Evolutionary conservation across 805 yeast genomes (phyloP).

Genomic region (Ogataea polymorpha): DNA sequence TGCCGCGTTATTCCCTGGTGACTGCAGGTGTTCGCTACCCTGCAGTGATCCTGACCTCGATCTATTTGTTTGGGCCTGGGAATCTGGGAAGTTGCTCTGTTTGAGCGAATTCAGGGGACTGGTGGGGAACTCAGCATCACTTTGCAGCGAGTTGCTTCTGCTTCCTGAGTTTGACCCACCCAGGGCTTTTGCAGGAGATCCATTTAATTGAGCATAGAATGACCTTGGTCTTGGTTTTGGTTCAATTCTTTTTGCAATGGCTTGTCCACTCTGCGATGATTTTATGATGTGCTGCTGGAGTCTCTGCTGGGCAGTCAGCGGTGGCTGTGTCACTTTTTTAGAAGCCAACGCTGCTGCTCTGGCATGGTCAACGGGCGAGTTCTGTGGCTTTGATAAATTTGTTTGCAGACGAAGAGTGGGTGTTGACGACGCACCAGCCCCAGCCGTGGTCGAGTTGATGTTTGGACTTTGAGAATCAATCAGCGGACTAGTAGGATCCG

Average conservation of each 20-base stretch:
- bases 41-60: slow-evolving; percentile 30
- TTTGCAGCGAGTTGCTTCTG: slow-evolving; percentile 24
- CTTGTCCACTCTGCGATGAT: slow-evolving; percentile 31
- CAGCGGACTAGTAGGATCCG: slow-evolving; percentile 7
- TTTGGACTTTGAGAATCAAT: slow-evolving; percentile 15
- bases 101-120: slow-evolving; percentile 33
- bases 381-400: neutral
- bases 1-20: slow-evolving; percentile 6
- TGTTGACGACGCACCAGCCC: slow-evolving; percentile 27
- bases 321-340: slow-evolving; percentile 15
- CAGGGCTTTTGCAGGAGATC: neutral
- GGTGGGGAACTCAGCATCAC: slow-evolving; percentile 22
- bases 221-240: slow-evolving; percentile 25
- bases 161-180: slow-evolving; percentile 4
- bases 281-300: slow-evolving; percentile 34
- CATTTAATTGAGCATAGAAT: slow-evolving; percentile 6
- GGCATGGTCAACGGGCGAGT: slow-evolving; percentile 14
- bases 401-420: slow-evolving; percentile 6
- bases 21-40: slow-evolving; percentile 5
- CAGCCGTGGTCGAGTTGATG: slow-evolving; percentile 21
- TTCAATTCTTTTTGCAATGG: slow-evolving; percentile 28
- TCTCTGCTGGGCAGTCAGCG: slow-evolving; percentile 34
- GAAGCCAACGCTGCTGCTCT: slow-evolving; percentile 25
- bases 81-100: slow-evolving; percentile 19
- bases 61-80: slow-evolving; percentile 16